Evolutionary conservation across 768 basidiomycete species (phyloP).

Genomic region (Psilocybe cyanescens): DNA sequence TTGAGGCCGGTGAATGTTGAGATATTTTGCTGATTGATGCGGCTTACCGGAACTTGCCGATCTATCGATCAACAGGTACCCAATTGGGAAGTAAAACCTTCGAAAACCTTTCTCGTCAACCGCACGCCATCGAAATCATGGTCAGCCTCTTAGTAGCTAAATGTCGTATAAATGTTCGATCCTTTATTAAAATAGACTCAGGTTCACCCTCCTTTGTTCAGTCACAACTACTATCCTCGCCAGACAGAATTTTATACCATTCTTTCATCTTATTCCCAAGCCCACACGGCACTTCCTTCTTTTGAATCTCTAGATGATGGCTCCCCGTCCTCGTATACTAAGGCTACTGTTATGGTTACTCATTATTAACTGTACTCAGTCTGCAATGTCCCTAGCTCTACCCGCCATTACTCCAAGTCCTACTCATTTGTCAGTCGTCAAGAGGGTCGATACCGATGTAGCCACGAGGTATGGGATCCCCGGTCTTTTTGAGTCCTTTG

Average conservation of each 20-base stretch:
- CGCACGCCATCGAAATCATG: neutral
- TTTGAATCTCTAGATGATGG: constrained; percentile 5
- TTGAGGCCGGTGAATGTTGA: too few species aligned
- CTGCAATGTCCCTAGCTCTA: constrained; percentile 7
- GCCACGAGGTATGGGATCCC: constrained; percentile 19
- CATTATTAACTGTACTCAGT: constrained; percentile 1
- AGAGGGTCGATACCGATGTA: constrained; percentile 9
- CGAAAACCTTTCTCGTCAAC: neutral
- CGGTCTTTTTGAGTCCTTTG: constrained; percentile 5
- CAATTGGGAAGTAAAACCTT: too few species aligned
- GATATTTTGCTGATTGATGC: too few species aligned
- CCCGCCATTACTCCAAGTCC: constrained; percentile 5
- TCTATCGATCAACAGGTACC: too few species aligned
- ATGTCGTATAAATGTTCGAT: neutral
- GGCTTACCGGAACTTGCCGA: too few species aligned
- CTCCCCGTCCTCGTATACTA: neutral
- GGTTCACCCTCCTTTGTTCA: constrained; percentile 8
- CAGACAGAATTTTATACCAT: neutral
- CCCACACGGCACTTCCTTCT: constrained; percentile 21
- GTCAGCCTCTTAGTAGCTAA: constrained; percentile 2
- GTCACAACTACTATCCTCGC: constrained; percentile 2
- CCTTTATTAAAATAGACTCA: constrained; percentile 2
- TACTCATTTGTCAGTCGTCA: too few species aligned
- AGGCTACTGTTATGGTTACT: constrained; percentile 3
- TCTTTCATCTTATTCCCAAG: constrained; percentile 10